Conservation (phyloP, 2,329 filamentous ascomycete species). For the Aspergillus tamarii region DNA sequence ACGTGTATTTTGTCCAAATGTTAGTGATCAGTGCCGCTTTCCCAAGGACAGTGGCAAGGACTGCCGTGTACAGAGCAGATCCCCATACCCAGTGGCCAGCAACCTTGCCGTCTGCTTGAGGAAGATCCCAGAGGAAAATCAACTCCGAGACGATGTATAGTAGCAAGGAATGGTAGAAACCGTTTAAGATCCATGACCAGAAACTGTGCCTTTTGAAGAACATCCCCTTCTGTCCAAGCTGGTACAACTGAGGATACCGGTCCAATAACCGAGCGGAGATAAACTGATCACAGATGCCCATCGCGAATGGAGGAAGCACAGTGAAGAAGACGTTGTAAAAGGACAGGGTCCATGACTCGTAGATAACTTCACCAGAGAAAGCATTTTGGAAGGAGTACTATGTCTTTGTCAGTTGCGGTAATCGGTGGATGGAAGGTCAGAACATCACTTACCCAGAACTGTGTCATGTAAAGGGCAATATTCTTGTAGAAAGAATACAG, state of each 20-base stretch:
- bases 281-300: slow-evolving; percentile 97
- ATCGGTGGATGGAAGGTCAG: not conserved
- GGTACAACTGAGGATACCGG: slow-evolving; percentile 93
- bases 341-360: slow-evolving; percentile 98
- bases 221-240: slow-evolving; percentile 85
- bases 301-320: slow-evolving; percentile 85
- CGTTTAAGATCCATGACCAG: slow-evolving; percentile 88
- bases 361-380: slow-evolving; percentile 96
- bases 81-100: slow-evolving; percentile 99
- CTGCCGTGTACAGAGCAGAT: slow-evolving; percentile 88
- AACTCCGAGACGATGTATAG: slow-evolving; percentile 84
- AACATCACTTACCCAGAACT: slow-evolving; percentile 80
- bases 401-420: slow-evolving; percentile 30
- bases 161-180: slow-evolving; percentile 91
- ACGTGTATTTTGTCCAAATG: slow-evolving; percentile 98
- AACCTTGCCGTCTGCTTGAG: slow-evolving; percentile 75
- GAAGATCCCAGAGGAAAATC: slow-evolving; percentile 80
- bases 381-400: slow-evolving; percentile 97
- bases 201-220: slow-evolving; percentile 96
- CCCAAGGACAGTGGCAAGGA: slow-evolving; percentile 88
- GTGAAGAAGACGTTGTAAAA: slow-evolving; percentile 99
- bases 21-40: slow-evolving; percentile 95
- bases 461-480: slow-evolving; percentile 96
- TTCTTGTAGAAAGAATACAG: slow-evolving; percentile 99
- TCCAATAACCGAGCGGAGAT: slow-evolving; percentile 92